These are phyloP conservation scores for Pichia terricola DNA, from an alignment of 1,139 yeast genomes.

Conservation along the genomic window DNA sequence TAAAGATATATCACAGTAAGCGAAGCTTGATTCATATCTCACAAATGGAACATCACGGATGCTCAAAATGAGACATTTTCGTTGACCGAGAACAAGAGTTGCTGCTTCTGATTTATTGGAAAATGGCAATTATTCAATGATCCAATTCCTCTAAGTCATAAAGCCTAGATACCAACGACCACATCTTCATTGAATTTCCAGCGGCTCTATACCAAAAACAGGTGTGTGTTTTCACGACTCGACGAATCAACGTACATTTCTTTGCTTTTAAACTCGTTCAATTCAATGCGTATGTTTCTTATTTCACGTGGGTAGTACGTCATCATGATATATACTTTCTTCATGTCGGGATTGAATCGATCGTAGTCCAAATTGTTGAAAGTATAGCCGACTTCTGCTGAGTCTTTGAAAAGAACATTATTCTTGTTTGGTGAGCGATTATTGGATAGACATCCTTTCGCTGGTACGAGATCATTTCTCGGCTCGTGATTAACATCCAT, in stretches of 20 bases:
- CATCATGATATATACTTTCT: conserved; percentile 41
- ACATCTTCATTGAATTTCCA: too few relatives aligned
- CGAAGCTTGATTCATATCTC: too few relatives aligned
- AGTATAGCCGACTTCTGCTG: conserved; percentile 37
- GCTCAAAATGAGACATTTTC: too few relatives aligned
- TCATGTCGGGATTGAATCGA: conserved; percentile 34
- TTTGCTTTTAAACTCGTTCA: conserved; percentile 38
- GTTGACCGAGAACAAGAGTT: too few relatives aligned
- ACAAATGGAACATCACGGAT: too few relatives aligned
- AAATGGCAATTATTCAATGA: too few relatives aligned
- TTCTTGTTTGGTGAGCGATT: conserved; percentile 21
- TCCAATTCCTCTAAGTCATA: too few relatives aligned
- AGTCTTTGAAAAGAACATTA: conserved; percentile 35
- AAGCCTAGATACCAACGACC: too few relatives aligned
- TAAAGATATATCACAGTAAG: too few relatives aligned
- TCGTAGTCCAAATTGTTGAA: conserved; percentile 40
- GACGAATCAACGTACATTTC: conserved; percentile 49
- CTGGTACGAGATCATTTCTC: neutral
- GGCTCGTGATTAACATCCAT: conserved; percentile 2
- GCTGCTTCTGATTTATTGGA: too few relatives aligned
- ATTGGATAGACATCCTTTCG: conserved; percentile 7
- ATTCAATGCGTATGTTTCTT: conserved; percentile 38
- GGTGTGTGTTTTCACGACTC: conserved; percentile 44
- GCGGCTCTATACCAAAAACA: conserved; percentile 29
- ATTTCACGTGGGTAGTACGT: conserved; percentile 39